Evolutionary conservation across 176 grass and related monocot genomes (phyloP).

Genomic region (Microstegium vimineum): DNA sequence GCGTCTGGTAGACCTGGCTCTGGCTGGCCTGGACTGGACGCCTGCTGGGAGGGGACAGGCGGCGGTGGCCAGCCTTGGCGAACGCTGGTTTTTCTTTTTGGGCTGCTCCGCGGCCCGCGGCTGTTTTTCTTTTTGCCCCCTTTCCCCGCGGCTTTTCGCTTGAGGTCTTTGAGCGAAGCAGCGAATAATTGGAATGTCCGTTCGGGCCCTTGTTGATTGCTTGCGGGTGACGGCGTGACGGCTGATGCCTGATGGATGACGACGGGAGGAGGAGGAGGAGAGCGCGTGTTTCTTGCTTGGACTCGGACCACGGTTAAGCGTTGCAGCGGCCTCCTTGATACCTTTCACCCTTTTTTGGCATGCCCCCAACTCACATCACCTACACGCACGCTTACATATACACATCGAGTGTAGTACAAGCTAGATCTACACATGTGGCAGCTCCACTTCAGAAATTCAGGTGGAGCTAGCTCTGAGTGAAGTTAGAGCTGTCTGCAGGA

Average conservation of each 20-base stretch:
- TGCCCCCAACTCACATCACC: too few relatives aligned
- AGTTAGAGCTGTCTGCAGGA: too few relatives aligned
- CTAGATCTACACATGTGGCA: too few relatives aligned
- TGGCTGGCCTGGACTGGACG: neutral
- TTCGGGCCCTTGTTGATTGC: neutral
- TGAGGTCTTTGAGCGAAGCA: too few relatives aligned
- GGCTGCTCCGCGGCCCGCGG: neutral
- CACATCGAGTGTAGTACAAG: too few relatives aligned
- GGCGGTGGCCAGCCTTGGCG: neutral
- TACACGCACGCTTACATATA: too few relatives aligned
- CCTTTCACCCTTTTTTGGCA: too few relatives aligned
- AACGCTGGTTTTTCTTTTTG: neutral
- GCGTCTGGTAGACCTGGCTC: neutral
- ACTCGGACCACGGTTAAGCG: neutral
- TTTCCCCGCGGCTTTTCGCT: constrained; percentile 1
- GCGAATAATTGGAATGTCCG: neutral
- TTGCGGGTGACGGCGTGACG: neutral
- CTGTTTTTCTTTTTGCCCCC: neutral
- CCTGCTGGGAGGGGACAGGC: neutral
- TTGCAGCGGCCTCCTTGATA: too few relatives aligned
- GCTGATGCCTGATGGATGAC: neutral
- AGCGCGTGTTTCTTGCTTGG: neutral
- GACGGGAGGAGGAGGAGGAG: too few relatives aligned
- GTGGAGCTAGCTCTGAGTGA: too few relatives aligned
- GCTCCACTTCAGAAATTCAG: too few relatives aligned